Percentiles rank a stretch among this genome's conserved stretches.
Conservation (phyloP, 2,329 filamentous ascomycete genomes). For the Diaporthe vexans region DNA sequence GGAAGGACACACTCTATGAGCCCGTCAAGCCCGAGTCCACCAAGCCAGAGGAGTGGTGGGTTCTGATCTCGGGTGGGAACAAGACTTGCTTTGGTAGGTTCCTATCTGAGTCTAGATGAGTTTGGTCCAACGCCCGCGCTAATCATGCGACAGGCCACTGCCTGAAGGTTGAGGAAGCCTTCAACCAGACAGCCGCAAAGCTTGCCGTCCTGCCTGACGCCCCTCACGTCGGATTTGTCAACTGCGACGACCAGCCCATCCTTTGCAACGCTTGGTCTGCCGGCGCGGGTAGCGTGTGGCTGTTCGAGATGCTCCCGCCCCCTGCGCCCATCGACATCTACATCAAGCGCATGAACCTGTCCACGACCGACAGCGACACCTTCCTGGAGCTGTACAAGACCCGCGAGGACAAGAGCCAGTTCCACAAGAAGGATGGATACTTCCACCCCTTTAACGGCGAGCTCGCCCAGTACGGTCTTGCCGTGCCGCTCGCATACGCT, state of each 20-base stretch:
- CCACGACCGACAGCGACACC: conserved; percentile 74
- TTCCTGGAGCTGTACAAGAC: conserved; percentile 72
- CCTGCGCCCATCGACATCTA: conserved; percentile 75
- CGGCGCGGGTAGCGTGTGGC: conserved; percentile 74
- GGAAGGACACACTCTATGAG: conserved; percentile 76
- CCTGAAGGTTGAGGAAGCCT: conserved; percentile 72
- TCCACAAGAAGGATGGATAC: conserved; percentile 68
- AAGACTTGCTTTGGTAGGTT: conserved; percentile 78
- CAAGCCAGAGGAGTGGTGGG: conserved; percentile 81
- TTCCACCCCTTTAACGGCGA: conserved; percentile 84
- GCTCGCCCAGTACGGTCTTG: conserved; percentile 72
- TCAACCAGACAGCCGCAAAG: conserved; percentile 74
- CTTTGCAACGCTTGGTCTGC: conserved; percentile 83
- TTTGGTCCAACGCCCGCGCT: not conserved
- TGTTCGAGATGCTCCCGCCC: conserved; percentile 76
- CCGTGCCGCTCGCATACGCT: conserved; percentile 75
- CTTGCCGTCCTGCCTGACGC: conserved; percentile 72
- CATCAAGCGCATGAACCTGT: conserved; percentile 77
- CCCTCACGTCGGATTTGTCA: conserved; percentile 77
- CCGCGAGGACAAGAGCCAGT: conserved; percentile 58
- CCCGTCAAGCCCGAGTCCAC: conserved; percentile 71
- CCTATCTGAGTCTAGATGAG: not conserved
- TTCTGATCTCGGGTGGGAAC: conserved; percentile 82
- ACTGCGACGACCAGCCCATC: conserved; percentile 81
- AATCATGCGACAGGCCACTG: conserved; percentile 69